Percentiles rank a stretch among this genome's conserved stretches.
These are phyloP conservation scores for Strombidium stylifer DNA, from an alignment of 73 alveolate species.

Conservation along the genomic window DNA sequence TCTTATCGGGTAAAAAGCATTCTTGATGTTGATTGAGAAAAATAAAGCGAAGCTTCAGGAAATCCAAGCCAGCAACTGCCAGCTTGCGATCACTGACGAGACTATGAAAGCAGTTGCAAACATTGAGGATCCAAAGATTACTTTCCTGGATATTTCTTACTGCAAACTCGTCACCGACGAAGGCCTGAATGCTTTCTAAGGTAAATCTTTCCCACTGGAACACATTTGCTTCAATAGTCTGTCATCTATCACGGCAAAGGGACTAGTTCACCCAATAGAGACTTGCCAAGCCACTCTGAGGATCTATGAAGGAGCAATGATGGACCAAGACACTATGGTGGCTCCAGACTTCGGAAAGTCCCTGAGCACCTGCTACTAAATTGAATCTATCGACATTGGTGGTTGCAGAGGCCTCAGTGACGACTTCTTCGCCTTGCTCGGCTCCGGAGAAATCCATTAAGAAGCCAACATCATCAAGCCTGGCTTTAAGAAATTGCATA, in stretches of 20 bases:
- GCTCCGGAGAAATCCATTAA: conserved; percentile 25
- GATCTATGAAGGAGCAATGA: conserved; percentile 17
- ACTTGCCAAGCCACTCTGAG: conserved; percentile 6
- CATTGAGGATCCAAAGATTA: conserved; percentile 1
- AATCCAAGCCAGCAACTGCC: conserved; percentile 37
- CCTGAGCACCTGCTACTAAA: conserved; percentile 37
- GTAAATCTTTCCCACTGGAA: conserved; percentile 14
- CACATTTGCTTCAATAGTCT: conserved; percentile 28
- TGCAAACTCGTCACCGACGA: conserved; percentile 49
- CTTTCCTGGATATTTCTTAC: conserved; percentile 30
- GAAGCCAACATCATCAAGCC: neutral
- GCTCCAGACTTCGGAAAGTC: conserved; percentile 35
- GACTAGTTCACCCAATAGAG: conserved; percentile 12
- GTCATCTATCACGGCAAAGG: conserved; percentile 13
- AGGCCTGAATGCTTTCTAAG: conserved; percentile 31
- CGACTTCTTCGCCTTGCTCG: conserved; percentile 25
- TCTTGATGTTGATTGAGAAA: conserved; percentile 12
- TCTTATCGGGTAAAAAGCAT: conserved; percentile 6
- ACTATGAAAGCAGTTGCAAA: conserved; percentile 8
- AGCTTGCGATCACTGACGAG: conserved; percentile 43
- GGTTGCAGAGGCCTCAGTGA: conserved; percentile 48
- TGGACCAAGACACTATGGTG: conserved; percentile 26
- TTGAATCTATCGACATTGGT: conserved; percentile 38
- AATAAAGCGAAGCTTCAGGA: conserved; percentile 18
- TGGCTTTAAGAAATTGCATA: conserved; percentile 14